Base-by-base conservation (phyloP, 2,329 filamentous ascomycete genomes). In the Blumeria graminis region DNA sequence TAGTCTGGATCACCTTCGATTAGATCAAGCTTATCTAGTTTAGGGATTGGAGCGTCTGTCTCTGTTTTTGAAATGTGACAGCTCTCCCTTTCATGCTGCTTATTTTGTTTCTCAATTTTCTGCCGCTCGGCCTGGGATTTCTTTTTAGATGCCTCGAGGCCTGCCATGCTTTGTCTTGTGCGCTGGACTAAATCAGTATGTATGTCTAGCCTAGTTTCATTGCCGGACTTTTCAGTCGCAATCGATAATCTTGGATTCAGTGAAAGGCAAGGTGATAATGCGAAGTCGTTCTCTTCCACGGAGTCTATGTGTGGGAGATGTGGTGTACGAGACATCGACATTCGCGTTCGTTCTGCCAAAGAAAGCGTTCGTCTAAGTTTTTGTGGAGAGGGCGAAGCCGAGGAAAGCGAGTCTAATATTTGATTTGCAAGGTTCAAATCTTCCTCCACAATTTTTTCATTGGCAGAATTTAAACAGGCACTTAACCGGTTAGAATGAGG, bases 271-370 rank as follows among this genome's bases (percentile, higher is more conserved):
- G 61, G 60, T 6, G 63, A 54, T 16, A 65, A 60, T 8, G 62
- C 59, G 3, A 69, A 43, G 1, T 66, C 66, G 0, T 63, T 63
- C 1, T 64, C 62, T 6, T 66, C 62, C n/a, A 64, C 55, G 59
- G 68, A 7, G 62, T 67, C 55, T 13, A 62, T 50, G 56, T 65
- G 60, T 36, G 65, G 60, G 3, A 62, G 63, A 14, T 67, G 68
- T 1, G 78, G 75, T 51, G 77, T 71, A 3, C 80, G 73, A 0
- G 81, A 78, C 80, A 94, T 90, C 16, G 86, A 88, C 56, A 87
- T 74, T 16, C 84, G 79, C 0, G 89, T 93, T 52, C 88, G 82
- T 64, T 93, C 87, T 3, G 82, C 76, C 0, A 92, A 74, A 0
- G 82, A 81, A 8, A 82, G 68, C 0, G 73, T 75, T 55, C 78